These are phyloP conservation scores for Chrysoporthe deuterocubensis DNA, from an alignment of 2,329 filamentous ascomycete genomes.

Conservation along the genomic window DNA sequence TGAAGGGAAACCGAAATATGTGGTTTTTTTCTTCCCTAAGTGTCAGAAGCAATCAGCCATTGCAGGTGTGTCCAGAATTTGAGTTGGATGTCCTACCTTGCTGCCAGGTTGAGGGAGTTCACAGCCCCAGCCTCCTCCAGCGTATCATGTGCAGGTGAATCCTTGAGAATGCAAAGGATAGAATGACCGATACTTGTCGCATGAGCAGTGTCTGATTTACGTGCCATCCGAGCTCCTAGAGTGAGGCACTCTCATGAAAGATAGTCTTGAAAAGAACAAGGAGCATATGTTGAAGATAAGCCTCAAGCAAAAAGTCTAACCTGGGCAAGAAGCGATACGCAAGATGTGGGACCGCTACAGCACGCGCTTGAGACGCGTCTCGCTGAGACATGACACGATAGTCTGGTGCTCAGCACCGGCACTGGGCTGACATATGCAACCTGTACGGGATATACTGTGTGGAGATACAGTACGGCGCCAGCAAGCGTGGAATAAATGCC, in stretches of 20 bases:
- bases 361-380: constrained; percentile 7
- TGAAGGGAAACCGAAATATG: background rate
- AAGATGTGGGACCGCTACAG: background rate
- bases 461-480: constrained; percentile 6
- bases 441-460: background rate
- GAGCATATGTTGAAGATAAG: background rate
- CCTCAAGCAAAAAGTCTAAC: background rate
- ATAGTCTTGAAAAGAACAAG: background rate
- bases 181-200: background rate
- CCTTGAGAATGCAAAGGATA: background rate
- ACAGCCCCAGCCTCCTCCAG: background rate
- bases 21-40: too few relatives aligned
- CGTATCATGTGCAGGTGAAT: background rate
- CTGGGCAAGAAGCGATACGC: background rate
- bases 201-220: background rate
- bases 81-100: background rate
- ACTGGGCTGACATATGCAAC: constrained; percentile 4
- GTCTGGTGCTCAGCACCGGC: background rate
- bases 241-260: background rate
- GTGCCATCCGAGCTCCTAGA: background rate
- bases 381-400: constrained; percentile 3
- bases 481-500: background rate
- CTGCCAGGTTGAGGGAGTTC: background rate
- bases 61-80: background rate
- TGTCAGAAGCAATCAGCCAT: background rate